Percentiles rank a stretch among this genome's conserved stretches.
Evolutionary conservation across 2,329 filamentous ascomycete genomes (phyloP).

Genomic region (Tolypocladium amazonense): DNA sequence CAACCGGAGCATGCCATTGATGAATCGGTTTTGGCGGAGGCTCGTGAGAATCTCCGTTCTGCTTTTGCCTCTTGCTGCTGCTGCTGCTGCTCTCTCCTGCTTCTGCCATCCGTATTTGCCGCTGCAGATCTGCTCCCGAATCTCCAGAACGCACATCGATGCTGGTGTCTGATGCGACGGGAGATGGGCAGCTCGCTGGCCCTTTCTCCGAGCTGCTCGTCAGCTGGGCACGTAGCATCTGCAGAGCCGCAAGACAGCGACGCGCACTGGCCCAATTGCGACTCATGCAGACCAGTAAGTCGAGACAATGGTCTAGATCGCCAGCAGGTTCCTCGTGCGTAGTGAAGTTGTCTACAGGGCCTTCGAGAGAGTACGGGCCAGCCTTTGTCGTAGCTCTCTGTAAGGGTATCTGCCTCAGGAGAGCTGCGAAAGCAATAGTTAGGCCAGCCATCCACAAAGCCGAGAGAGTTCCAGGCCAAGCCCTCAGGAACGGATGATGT

Average conservation of each 20-base stretch:
- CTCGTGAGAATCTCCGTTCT: not conserved
- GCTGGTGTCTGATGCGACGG: not conserved
- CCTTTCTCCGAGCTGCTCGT: not conserved
- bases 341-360: not conserved
- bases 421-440: conserved; percentile 21
- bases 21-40: not conserved
- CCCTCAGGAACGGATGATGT: conserved; percentile 10
- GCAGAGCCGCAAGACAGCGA: not conserved
- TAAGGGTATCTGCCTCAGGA: conserved; percentile 6
- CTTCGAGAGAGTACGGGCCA: not conserved
- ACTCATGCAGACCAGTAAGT: not conserved
- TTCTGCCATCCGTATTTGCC: not conserved
- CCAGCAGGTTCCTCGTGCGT: not conserved
- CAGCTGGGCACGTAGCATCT: not conserved
- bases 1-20: not conserved
- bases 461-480: conserved; percentile 24
- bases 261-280: not conserved
- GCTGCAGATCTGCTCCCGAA: not conserved
- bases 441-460: conserved; percentile 26
- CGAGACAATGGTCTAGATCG: not conserved
- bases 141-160: not conserved
- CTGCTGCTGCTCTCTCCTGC: not conserved
- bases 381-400: not conserved
- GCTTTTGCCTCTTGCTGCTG: not conserved
- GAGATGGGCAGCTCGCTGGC: not conserved